phyloP scores from a whole-genome alignment of 768 basidiomycete species.

The Tricholoma saponaceum region DNA sequence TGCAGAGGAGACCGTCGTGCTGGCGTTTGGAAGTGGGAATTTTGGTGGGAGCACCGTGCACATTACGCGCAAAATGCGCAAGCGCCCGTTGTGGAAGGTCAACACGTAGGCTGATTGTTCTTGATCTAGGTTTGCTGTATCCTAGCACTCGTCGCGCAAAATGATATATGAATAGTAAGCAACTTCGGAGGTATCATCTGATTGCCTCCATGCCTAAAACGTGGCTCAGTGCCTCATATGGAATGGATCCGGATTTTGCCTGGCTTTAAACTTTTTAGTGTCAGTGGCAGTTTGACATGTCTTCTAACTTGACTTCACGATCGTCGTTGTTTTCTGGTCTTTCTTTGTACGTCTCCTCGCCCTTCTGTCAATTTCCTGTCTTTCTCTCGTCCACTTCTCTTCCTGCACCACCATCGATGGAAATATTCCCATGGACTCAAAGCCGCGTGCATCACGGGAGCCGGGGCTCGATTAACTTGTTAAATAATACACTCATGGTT shows the following conservation, averaged over 20 bases:
- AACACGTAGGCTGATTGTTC: conserved; percentile 55
- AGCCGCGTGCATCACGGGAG: conserved; percentile 49
- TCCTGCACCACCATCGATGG: conserved; percentile 46
- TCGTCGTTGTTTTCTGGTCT: conserved; percentile 1
- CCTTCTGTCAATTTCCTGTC: not conserved
- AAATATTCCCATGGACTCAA: conserved; percentile 46
- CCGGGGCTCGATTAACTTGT: conserved; percentile 37
- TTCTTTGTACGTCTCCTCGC: conserved; percentile 4
- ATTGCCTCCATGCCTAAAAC: conserved; percentile 26
- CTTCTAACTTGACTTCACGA: conserved; percentile 14
- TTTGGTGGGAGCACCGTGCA: conserved; percentile 75
- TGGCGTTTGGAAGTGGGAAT: conserved; percentile 77
- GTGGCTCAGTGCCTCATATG: conserved; percentile 22
- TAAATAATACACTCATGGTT: conserved; percentile 36
- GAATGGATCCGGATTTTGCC: conserved; percentile 31
- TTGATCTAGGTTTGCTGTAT: not conserved
- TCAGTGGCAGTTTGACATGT: conserved; percentile 39
- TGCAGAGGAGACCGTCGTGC: conserved; percentile 86
- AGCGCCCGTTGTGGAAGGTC: conserved; percentile 77
- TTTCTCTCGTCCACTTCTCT: conserved; percentile 27
- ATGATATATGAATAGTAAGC: conserved; percentile 1
- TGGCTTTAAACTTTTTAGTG: conserved; percentile 33
- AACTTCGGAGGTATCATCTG: conserved; percentile 3
- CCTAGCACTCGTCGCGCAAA: not conserved
- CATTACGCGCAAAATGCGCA: conserved; percentile 83